Base-by-base conservation (phyloP, 108 stramenopile genomes). In the Stephanodiscus triporus region DNA sequence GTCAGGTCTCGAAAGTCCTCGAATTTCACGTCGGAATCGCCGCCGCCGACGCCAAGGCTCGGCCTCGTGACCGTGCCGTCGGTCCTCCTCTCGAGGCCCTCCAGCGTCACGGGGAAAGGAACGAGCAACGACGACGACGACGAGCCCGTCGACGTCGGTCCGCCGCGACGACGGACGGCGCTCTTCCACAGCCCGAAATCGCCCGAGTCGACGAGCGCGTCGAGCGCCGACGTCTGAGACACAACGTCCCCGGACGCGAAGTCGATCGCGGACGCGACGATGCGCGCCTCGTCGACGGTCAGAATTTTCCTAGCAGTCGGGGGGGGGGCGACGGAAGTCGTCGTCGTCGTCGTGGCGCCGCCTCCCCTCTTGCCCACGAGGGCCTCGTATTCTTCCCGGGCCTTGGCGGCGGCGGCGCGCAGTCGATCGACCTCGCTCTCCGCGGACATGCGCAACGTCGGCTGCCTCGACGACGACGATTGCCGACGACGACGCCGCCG, bases 1-100 rank as follows among this genome's bases (percentile, higher is more conserved):
- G 94, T 92, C 13, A 88, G 87, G 75, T 91, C 85, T 57, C 84
- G 90, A 80, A 95, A 92, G 68, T 95, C 94, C 69, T 95, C 94
- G 66, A 95, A 78, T 51, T 77, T 81, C 36, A 95, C 91, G 70
- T 90, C 87, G 24, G 80, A 82, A 29, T 82, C 77, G 20, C 84
- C 77, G 19, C 85, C 76, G 23, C 86, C 88, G 48, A 95, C 70
- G 16, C 90, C 90, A 17, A 95, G 65, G 54, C 78, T 72, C 56
- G 75, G 72, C 11, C 70, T 72, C 7, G 89, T 92, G 11, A 95
- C 32, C 43, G 77, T 73, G n/a, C 84, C 84, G 43, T 71, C 83
- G 22, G 84, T 84, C 10, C 94, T 78, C 22, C 40, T 66, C 62
- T 90, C 87, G 27, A 95, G 76, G 65, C 79, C 76, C 26, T 77